phyloP scores from a whole-genome alignment of 352 stramenopile genomes.

The Phytophthora constricta region DNA sequence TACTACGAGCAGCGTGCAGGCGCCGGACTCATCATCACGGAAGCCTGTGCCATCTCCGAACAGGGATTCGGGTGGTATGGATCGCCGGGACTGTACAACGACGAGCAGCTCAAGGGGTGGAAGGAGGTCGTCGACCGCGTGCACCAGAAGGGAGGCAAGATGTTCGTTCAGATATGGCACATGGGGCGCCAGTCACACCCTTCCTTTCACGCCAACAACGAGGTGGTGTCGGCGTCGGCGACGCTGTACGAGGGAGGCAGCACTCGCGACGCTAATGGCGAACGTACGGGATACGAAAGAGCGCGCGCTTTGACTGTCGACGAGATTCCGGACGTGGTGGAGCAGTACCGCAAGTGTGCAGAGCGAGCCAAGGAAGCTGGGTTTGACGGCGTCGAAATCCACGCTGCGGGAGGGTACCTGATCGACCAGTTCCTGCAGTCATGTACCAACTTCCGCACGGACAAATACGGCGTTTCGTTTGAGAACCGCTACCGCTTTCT shows the following conservation, averaged over 20 bases:
- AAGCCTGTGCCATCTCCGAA: conserved; percentile 45
- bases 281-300: conserved; percentile 18
- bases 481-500: conserved; percentile 81
- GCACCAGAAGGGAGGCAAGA: conserved; percentile 74
- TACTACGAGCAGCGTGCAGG: conserved; percentile 52
- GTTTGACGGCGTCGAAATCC: conserved; percentile 53
- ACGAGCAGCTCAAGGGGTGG: conserved; percentile 48
- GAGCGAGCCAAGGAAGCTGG: conserved; percentile 68
- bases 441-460: conserved; percentile 68
- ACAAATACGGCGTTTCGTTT: conserved; percentile 79
- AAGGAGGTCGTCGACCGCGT: conserved; percentile 63
- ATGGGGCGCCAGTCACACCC: conserved; percentile 69
- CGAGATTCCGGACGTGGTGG: conserved; percentile 53
- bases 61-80: conserved; percentile 39
- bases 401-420: conserved; percentile 89
- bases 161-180: conserved; percentile 89
- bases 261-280: conserved; percentile 35
- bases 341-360: conserved; percentile 72
- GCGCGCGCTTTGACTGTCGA: conserved; percentile 29
- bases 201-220: conserved; percentile 50
- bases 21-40: conserved; percentile 58
- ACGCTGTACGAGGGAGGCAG: conserved; percentile 24
- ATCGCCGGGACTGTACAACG: conserved; percentile 48
- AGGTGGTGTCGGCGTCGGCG: conserved; percentile 53
- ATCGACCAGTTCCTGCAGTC: conserved; percentile 66